Percentiles rank a stretch among this genome's conserved stretches.
Conservation (phyloP, 73 alveolate genomes). For the Uronychia setigera region DNA sequence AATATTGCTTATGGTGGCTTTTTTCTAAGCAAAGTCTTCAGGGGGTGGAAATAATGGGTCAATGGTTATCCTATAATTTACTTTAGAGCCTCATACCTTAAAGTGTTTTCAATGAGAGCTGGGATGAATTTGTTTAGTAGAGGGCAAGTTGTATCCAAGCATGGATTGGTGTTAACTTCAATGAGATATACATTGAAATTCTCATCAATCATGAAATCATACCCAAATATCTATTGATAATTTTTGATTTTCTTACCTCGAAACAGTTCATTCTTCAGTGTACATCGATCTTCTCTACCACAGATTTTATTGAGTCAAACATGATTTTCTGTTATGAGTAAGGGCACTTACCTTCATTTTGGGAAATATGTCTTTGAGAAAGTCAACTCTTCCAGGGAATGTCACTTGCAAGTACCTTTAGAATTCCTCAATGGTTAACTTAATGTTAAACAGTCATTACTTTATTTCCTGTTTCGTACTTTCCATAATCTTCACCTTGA, state of each 20-base stretch:
- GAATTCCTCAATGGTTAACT: slow-evolving; percentile 68
- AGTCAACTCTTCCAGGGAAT: not conserved
- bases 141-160: not conserved
- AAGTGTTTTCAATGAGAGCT: not conserved
- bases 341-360: not conserved
- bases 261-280: not conserved
- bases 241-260: not conserved
- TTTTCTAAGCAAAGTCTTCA: not conserved
- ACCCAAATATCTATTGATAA: not conserved
- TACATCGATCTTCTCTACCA: not conserved
- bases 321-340: not conserved
- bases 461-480: slow-evolving; percentile 87
- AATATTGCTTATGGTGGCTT: too few species aligned
- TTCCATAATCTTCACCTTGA: slow-evolving; percentile 78
- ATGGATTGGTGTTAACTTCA: not conserved
- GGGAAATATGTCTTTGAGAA: not conserved
- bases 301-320: not conserved
- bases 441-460: slow-evolving; percentile 2
- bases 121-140: not conserved
- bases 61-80: not conserved
- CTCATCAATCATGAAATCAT: not conserved
- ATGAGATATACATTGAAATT: not conserved
- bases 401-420: slow-evolving; percentile 53
- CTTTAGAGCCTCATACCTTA: not conserved
- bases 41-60: not conserved